phyloP scores from a whole-genome alignment of 1,139 yeast species.

The Diutina scorzettiae region DNA sequence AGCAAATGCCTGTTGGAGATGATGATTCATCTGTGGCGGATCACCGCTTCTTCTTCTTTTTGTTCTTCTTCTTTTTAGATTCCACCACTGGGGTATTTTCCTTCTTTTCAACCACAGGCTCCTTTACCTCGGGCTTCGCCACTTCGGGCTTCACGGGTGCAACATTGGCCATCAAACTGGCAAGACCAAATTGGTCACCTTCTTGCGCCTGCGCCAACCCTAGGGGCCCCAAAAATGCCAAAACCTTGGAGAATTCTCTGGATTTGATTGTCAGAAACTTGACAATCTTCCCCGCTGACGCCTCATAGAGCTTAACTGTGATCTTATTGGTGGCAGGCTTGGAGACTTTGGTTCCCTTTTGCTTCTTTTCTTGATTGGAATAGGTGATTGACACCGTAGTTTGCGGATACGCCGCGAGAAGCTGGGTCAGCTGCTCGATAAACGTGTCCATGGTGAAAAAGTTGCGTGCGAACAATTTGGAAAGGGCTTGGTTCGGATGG shows the following conservation, averaged over 20 bases:
- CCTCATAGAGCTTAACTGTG: slow-evolving; percentile 60
- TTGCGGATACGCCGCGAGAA: slow-evolving; percentile 3
- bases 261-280: slow-evolving; percentile 48
- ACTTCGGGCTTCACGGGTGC: not conserved
- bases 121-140: not conserved
- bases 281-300: slow-evolving; percentile 57
- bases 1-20: too few species aligned
- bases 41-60: slow-evolving; percentile 5
- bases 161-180: not conserved
- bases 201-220: slow-evolving; percentile 36
- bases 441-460: not conserved
- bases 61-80: slow-evolving; percentile 5
- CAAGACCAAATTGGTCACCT: not conserved
- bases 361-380: slow-evolving; percentile 9
- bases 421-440: slow-evolving; percentile 5
- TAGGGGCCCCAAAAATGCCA: slow-evolving; percentile 78
- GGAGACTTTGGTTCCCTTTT: slow-evolving; percentile 12
- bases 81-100: slow-evolving; percentile 4
- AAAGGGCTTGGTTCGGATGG: too few species aligned
- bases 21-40: too few species aligned
- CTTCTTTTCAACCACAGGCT: not conserved
- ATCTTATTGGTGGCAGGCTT: slow-evolving; percentile 26
- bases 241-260: slow-evolving; percentile 68
- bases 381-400: slow-evolving; percentile 6
- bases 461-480: not conserved